phyloP scores from a whole-genome alignment of 2,329 filamentous ascomycete species.

The Aspergillus oerlinghausenensis region DNA sequence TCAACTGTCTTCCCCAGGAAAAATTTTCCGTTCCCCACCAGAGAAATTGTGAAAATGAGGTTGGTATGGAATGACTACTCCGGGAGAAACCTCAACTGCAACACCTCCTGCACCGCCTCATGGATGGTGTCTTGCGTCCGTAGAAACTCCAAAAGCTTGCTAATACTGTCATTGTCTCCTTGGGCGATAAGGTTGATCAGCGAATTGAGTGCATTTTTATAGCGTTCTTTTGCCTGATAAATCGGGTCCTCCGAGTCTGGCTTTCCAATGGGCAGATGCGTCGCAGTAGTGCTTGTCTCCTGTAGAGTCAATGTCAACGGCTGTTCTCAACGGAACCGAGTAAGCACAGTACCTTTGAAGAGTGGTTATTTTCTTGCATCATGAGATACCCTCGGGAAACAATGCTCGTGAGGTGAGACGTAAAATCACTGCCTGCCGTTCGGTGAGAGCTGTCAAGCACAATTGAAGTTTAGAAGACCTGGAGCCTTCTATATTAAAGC shows the following conservation, averaged over 20 bases:
- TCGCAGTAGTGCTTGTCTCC: neutral
- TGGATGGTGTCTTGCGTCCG: neutral
- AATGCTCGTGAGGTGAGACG: neutral
- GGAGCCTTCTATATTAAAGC: neutral
- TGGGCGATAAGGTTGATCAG: neutral
- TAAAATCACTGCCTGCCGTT: neutral
- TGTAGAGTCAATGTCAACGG: neutral
- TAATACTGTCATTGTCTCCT: neutral
- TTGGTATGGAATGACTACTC: neutral
- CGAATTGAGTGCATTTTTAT: neutral
- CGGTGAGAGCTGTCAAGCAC: neutral
- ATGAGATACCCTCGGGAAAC: neutral
- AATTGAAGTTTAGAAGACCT: neutral
- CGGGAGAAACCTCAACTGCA: neutral
- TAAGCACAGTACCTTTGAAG: neutral
- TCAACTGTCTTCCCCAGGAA: neutral
- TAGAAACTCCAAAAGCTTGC: neutral
- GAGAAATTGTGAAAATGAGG: neutral
- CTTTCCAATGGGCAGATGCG: no score
- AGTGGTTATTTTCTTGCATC: neutral
- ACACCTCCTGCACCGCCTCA: neutral
- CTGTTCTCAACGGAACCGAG: no score
- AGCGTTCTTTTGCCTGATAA: neutral
- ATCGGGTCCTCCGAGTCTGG: neutral
- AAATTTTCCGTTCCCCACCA: neutral